Evolutionary conservation across 805 yeast genomes (phyloP).

Genomic region (Suhomyces vadensis): DNA sequence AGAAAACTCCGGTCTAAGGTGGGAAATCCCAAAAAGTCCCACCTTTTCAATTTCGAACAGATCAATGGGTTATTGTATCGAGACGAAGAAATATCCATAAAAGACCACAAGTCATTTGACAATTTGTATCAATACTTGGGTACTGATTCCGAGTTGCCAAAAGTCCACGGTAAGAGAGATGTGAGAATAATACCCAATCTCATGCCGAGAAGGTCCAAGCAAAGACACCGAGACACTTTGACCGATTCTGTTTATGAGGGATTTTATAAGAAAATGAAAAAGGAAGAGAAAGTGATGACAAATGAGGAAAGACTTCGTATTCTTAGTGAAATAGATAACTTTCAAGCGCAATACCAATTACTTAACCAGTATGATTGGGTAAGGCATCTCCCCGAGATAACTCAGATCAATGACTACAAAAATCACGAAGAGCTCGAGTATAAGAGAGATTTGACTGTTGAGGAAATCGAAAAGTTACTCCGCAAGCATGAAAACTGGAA

Average conservation of each 20-base stretch:
- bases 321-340: conserved; percentile 57
- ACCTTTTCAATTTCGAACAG: conserved; percentile 37
- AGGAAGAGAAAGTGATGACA: conserved; percentile 62
- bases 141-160: conserved; percentile 13
- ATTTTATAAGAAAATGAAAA: conserved; percentile 61
- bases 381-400: conserved; percentile 45
- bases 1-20: conserved; percentile 35
- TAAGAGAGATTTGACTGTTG: conserved; percentile 54
- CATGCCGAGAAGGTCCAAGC: conserved; percentile 23
- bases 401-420: conserved; percentile 48
- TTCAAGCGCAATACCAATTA: conserved; percentile 45
- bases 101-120: conserved; percentile 7
- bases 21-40: conserved; percentile 12
- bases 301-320: conserved; percentile 54
- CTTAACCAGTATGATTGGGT: conserved; percentile 49
- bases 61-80: conserved; percentile 26
- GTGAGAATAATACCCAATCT: conserved; percentile 7
- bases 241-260: conserved; percentile 42
- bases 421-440: conserved; percentile 51
- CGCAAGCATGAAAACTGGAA: conserved; percentile 42
- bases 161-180: conserved; percentile 1
- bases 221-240: conserved; percentile 39
- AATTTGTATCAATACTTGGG: conserved; percentile 16
- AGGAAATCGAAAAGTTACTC: conserved; percentile 44
- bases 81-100: conserved; percentile 20